These are phyloP conservation scores for Spinellus fusiger DNA, from an alignment of 192 early-diverging fungal species.

Conservation along the genomic window DNA sequence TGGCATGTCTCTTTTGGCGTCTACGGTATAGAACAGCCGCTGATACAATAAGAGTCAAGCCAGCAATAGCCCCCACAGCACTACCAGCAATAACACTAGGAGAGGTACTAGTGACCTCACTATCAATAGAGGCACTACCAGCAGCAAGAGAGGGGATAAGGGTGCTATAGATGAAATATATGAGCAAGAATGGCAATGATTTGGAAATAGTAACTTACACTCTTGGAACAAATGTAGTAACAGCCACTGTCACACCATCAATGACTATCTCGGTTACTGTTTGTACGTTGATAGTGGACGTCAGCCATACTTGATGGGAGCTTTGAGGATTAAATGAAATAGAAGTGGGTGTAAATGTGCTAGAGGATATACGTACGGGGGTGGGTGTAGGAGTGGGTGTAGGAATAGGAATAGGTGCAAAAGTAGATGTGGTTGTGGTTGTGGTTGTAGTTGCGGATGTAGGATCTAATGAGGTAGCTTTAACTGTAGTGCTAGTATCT, in stretches of 20 bases:
- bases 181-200: not conserved
- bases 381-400: not conserved
- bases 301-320: not conserved
- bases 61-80: not conserved
- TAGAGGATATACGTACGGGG: not conserved
- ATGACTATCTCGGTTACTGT: slow-evolving; percentile 8
- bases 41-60: not conserved
- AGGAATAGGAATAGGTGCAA: not conserved
- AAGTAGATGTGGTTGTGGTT: not conserved
- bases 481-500: not conserved
- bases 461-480: not conserved
- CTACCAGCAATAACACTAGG: slow-evolving; percentile 4
- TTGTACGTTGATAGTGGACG: not conserved
- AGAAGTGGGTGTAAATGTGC: not conserved
- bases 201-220: slow-evolving; percentile 11
- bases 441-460: not conserved
- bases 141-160: slow-evolving; percentile 5
- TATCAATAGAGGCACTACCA: not conserved
- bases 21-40: not conserved
- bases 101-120: not conserved
- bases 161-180: not conserved
- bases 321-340: not conserved
- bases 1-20: not conserved
- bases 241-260: slow-evolving; percentile 3
- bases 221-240: slow-evolving; percentile 10